Base-by-base conservation (phyloP, 805 yeast species). In the Phaffomyces thermotolerans region DNA sequence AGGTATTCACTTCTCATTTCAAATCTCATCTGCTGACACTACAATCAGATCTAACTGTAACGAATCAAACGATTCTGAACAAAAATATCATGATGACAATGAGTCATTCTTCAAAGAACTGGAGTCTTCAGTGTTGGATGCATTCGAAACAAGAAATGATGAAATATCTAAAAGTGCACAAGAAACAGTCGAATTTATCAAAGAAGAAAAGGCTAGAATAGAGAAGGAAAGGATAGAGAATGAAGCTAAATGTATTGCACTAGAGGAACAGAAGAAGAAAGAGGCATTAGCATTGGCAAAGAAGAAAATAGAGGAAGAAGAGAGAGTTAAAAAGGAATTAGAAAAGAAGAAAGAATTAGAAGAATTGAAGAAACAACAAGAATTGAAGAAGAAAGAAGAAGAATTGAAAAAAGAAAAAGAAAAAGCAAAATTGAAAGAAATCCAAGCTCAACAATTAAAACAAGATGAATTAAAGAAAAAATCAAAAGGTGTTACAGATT, bases 401-500 rank as follows among this genome's bases (percentile, higher is more conserved):
- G 47, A 34, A 15, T 29, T 44, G 34, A 41, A 44, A 33, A 46
- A 42, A 29, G 41, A 46, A 36, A 52, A 50, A 8, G 17, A 37
- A 42, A 42, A 37, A 24, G 49, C 49, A 38, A 36, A 51, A 43
- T 44, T 36, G 22, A 57, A 52, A 52, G 57, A 51, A 52, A 57
- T 60, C 42, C 54, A 49, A 48, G 43, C 40, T 25, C 40, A 34
- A 14, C 34, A 51, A 40, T 41, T 43, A 36, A 48, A 41, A 8
- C 38, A 40, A 25, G 46, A 46, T 30, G 34, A 20, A 15, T 29
- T 36, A 13, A 27, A 52, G 13, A 51, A 50, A 41, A 56, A 52
- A 13, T 56, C 53, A 32, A 54, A 56, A 34, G 71, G 68, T 2
- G 45, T 59, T 25, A 65, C 72, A 0, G 62, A 67, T 43, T 66